Base-by-base conservation (phyloP, 108 stramenopile species). In the Nitzschia palea region DNA sequence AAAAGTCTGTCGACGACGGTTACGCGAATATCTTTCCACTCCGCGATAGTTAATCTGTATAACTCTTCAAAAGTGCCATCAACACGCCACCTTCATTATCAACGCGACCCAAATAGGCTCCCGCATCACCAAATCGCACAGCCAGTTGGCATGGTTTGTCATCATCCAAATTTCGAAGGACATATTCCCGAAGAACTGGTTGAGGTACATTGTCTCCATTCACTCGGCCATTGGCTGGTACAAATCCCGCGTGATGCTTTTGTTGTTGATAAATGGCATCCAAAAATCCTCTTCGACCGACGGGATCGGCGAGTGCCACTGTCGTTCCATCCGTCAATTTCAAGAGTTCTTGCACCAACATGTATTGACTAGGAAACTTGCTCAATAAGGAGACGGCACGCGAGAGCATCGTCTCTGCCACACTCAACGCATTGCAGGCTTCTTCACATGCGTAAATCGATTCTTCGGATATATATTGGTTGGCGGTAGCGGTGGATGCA, bases 401-500 rank as follows among this genome's bases (percentile, higher is more conserved):
- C 36, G 89, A 80, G 1, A 90, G 34, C 42, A 89, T 32, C 20
- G 87, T 64, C 64, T 95, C 94, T 22, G 75, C 67, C 34, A 88
- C 88, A 28, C 82, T 82, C 15, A 95, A 64, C 8, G 74, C 45
- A 66, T 84, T 67, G 68, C 93, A 95, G 1, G 84, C 88, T 5
- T 78, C 83, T 73, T 91, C 93, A 62, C 93, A 95, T 9, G 86
- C 82, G 26, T 55, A 35, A 15, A 91, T 79, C 28, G 90, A 74
- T 40, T 77, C 78, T 35, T 68, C 66, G 9, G 88, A 85, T 28
- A 84, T 68, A 36, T 80, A 79, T 45, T 54, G 72, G 60, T 51
- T 77, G 65, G 76, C 67, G 37, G 58, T 64, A 40, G 35, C 79
- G 44, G 22, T 76, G 40, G 37, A 52, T 22, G 54, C 51, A 25